Conservation (phyloP, 495 filamentous ascomycete species). For the Aspergillus kassunensis region DNA sequence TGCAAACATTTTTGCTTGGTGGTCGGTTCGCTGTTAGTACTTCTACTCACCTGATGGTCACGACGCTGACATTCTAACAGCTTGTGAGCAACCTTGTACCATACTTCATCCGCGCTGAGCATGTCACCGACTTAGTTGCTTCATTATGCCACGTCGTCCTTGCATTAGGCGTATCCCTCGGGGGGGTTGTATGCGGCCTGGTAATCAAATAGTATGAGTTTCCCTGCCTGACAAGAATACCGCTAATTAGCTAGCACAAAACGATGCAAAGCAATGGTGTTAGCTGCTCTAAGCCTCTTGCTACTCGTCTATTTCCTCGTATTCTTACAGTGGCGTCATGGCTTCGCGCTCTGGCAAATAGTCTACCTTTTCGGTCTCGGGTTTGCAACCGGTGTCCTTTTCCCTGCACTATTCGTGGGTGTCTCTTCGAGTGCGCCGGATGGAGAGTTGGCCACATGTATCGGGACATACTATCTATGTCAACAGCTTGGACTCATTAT, state of each 20-base stretch:
- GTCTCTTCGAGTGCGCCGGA: conserved; percentile 23
- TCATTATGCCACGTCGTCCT: conserved; percentile 9
- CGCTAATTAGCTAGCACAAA: conserved; percentile 15
- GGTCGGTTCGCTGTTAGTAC: conserved; percentile 15
- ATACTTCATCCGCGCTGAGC: conserved; percentile 25
- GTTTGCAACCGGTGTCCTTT: conserved; percentile 23
- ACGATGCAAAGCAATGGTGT: conserved; percentile 24
- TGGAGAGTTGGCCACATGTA: conserved; percentile 19
- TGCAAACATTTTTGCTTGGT: conserved; percentile 15
- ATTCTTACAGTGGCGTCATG: conserved; percentile 25
- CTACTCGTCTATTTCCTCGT: conserved; percentile 21
- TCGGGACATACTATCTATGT: conserved; percentile 31
- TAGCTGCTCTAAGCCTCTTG: conserved; percentile 13
- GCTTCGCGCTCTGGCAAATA: conserved; percentile 18
- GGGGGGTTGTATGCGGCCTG: conserved; percentile 20
- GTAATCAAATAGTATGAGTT: conserved; percentile 27
- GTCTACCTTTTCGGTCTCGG: conserved; percentile 21
- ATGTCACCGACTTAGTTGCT: conserved; percentile 17
- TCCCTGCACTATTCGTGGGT: conserved; percentile 31
- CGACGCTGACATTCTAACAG: conserved; percentile 6
- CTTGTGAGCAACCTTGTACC: conserved; percentile 16
- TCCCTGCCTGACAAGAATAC: background rate
- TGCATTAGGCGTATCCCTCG: conserved; percentile 18
- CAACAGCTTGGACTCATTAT: conserved; percentile 36
- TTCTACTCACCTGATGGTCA: background rate